These are phyloP conservation scores for Lachnellula hyalina DNA, from an alignment of 2,329 filamentous ascomycete species.

Conservation along the genomic window DNA sequence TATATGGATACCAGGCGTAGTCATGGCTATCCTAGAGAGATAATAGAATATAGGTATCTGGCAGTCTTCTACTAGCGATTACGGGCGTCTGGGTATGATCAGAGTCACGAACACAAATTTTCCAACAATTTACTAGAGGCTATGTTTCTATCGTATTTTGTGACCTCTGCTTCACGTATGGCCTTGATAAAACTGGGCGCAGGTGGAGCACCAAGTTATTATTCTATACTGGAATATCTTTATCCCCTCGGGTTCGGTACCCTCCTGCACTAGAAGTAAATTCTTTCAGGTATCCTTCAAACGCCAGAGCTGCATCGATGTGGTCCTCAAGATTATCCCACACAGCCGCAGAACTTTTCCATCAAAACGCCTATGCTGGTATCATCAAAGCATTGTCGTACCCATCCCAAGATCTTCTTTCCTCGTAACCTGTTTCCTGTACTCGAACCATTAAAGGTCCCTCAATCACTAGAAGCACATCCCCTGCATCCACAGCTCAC, in stretches of 20 bases:
- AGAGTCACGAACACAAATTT: too few species aligned
- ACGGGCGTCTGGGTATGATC: too few species aligned
- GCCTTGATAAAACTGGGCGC: too few species aligned
- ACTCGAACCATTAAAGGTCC: background rate
- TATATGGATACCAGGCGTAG: background rate
- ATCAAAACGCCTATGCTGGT: slow-evolving; percentile 15
- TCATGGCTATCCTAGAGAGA: background rate
- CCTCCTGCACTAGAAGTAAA: background rate
- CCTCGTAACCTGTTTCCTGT: background rate
- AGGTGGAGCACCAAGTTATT: too few species aligned
- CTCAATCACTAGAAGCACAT: slow-evolving; percentile 76
- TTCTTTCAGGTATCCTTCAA: background rate
- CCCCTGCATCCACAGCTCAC: slow-evolving; percentile 92
- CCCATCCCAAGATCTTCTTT: background rate
- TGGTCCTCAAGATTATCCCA: background rate
- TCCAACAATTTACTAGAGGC: too few species aligned
- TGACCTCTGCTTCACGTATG: too few species aligned
- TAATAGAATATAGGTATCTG: background rate
- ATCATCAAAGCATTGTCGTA: slow-evolving; percentile 15
- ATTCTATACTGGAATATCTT: too few species aligned
- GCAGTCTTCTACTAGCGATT: too few species aligned
- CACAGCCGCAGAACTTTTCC: background rate
- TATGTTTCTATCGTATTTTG: too few species aligned
- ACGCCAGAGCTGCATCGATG: background rate
- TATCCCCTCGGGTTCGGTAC: background rate